Evolutionary conservation across 2,329 filamentous ascomycete species (phyloP).

Genomic region (Graphilbum sp.): DNA sequence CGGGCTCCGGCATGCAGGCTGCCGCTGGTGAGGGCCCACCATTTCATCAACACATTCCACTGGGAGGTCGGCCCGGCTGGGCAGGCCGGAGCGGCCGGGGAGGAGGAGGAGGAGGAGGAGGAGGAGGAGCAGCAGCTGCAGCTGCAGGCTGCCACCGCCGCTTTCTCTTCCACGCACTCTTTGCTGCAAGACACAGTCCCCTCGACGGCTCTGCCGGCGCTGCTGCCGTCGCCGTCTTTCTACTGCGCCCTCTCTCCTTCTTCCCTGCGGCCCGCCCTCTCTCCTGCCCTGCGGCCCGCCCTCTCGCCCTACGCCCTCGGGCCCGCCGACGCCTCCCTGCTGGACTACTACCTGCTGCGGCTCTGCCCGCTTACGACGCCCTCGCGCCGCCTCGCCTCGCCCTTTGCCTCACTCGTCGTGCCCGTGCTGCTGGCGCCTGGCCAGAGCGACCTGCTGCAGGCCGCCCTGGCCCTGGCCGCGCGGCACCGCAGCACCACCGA

Average conservation of each 20-base stretch:
- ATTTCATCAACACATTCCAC: conserved; percentile 1
- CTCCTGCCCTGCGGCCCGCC: background rate
- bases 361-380: conserved; percentile 1
- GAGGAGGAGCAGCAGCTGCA: background rate
- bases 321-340: background rate
- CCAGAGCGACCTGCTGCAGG: conserved; percentile 1
- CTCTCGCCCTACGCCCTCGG: background rate
- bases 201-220: too few relatives aligned
- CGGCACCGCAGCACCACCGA: conserved; percentile 1
- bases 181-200: too few relatives aligned
- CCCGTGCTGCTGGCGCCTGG: conserved; percentile 2
- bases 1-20: background rate
- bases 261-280: background rate
- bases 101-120: background rate
- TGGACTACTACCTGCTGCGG: conserved; percentile 1
- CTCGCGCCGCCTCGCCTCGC: background rate
- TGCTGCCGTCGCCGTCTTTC: too few relatives aligned
- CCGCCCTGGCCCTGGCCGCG: conserved; percentile 2
- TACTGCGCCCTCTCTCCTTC: background rate
- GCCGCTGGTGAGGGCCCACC: background rate
- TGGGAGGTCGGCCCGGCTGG: background rate
- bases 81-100: background rate
- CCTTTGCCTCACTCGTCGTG: conserved; percentile 1
- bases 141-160: too few relatives aligned
- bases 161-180: too few relatives aligned